Conservation (phyloP, 352 stramenopile genomes). For the Phytopythium boreale region DNA sequence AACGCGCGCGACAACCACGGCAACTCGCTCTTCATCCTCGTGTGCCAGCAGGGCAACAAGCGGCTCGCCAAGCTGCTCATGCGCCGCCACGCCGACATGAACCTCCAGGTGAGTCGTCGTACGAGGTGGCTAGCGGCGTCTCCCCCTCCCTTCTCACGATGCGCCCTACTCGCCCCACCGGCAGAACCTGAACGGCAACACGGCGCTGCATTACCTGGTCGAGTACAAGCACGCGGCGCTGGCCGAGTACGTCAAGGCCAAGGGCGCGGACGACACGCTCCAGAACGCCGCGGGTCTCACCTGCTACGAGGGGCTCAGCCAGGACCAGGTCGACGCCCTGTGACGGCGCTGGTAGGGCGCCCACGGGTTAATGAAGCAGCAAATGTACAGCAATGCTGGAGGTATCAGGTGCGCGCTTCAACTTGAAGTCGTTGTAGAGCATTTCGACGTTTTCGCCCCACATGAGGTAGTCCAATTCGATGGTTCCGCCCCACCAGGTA, state of each 20-base stretch:
- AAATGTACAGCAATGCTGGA: background rate
- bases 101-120: conserved; percentile 59
- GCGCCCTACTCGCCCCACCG: too few relatives aligned
- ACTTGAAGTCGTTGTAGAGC: too few relatives aligned
- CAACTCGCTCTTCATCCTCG: conserved; percentile 95
- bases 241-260: conserved; percentile 92
- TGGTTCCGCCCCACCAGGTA: background rate
- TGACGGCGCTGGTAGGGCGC: conserved; percentile 13
- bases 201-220: conserved; percentile 94
- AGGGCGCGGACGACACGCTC: conserved; percentile 92
- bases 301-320: conserved; percentile 92
- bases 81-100: conserved; percentile 90
- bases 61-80: conserved; percentile 94
- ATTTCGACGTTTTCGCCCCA: too few relatives aligned
- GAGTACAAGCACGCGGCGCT: conserved; percentile 91
- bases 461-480: background rate
- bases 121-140: too few relatives aligned
- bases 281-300: conserved; percentile 90
- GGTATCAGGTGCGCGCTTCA: background rate
- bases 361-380: background rate
- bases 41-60: conserved; percentile 95
- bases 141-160: background rate
- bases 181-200: conserved; percentile 95
- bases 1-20: conserved; percentile 92
- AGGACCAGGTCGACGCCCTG: conserved; percentile 40